These are phyloP conservation scores for Magnolia changhungtana DNA, from an alignment of 164 flowering plant genomes.

Conservation along the genomic window DNA sequence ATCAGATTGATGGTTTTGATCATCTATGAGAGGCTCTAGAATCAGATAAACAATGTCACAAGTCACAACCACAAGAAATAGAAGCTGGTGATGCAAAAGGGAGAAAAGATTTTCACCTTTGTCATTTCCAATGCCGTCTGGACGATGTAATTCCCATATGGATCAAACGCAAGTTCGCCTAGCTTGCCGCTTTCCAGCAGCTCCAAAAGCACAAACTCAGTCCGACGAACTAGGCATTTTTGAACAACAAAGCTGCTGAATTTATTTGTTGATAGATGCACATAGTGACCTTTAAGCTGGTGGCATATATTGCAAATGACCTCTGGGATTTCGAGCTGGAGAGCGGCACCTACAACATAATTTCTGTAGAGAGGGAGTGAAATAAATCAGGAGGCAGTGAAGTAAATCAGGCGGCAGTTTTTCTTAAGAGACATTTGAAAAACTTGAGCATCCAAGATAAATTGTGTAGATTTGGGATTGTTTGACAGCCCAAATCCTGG, in stretches of 20 bases:
- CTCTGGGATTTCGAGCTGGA: too few species aligned
- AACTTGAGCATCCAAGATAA: too few species aligned
- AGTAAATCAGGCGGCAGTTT: too few species aligned
- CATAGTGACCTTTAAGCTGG: neutral
- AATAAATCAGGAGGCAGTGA: too few species aligned
- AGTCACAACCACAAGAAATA: neutral
- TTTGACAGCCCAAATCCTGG: too few species aligned
- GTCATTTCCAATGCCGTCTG: neutral
- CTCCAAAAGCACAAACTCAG: neutral
- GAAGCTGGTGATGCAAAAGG: neutral
- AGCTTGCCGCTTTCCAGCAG: neutral
- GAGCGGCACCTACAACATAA: too few species aligned
- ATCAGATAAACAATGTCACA: neutral
- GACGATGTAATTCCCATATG: neutral
- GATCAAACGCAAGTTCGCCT: neutral
- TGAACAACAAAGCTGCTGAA: conserved; percentile 3
- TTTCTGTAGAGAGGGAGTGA: too few species aligned
- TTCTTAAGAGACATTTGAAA: too few species aligned
- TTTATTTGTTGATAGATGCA: neutral
- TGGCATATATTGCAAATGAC: too few species aligned
- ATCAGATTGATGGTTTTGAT: too few species aligned
- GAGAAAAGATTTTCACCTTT: neutral
- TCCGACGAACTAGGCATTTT: neutral
- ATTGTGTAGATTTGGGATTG: too few species aligned
- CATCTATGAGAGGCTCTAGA: too few species aligned